A percentile compares a stretch with the other conserved stretches of the same genome.
Conservation (phyloP, 225 moss, liverwort and hornwort genomes). For the Neckera pumila region DNA sequence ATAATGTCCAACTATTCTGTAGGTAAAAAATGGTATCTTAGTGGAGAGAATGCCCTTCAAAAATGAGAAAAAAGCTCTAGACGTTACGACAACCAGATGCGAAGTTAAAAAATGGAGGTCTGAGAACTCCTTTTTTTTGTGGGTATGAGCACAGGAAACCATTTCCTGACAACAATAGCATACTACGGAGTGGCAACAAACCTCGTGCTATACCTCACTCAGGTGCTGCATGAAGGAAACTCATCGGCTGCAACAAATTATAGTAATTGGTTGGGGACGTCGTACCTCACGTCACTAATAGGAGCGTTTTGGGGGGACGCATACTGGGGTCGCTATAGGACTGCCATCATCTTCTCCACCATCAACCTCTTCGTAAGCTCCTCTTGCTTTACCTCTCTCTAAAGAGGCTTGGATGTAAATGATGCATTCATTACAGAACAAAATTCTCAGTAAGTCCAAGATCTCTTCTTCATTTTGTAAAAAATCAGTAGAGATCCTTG, state of each 20-base stretch:
- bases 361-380: slow-evolving; percentile 62
- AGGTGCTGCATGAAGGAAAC: slow-evolving; percentile 53
- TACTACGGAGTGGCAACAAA: slow-evolving; percentile 61
- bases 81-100: background rate
- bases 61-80: background rate
- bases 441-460: background rate
- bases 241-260: slow-evolving; percentile 49
- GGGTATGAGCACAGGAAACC: slow-evolving; percentile 15
- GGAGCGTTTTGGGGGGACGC: slow-evolving; percentile 77
- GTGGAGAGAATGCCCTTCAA: background rate
- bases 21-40: background rate
- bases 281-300: slow-evolving; percentile 60
- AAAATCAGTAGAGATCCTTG: background rate
- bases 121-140: background rate
- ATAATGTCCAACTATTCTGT: background rate
- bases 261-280: slow-evolving; percentile 62
- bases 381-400: background rate
- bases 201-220: slow-evolving; percentile 55
- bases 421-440: background rate
- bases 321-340: slow-evolving; percentile 71
- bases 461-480: no score
- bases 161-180: slow-evolving; percentile 36
- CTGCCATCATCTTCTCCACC: slow-evolving; percentile 52
- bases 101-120: background rate
- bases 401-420: background rate